Conservation (phyloP, 1,139 yeast genomes). For the Saccharomyces hybrid region DNA sequence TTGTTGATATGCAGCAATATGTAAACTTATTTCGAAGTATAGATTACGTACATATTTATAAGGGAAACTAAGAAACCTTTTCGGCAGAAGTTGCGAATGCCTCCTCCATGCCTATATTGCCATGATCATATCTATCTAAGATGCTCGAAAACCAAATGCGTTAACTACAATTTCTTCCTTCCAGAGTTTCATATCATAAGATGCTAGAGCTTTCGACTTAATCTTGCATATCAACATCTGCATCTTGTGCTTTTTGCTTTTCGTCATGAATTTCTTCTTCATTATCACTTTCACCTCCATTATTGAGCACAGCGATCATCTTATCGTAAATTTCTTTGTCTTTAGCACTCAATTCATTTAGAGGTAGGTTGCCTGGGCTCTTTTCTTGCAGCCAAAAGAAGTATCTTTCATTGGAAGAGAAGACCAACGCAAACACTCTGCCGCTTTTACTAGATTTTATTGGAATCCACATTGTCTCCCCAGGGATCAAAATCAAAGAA, state of each 20-base stretch:
- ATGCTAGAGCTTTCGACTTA: background rate
- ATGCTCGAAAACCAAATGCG: background rate
- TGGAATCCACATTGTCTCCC: conserved; percentile 80
- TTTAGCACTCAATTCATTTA: conserved; percentile 48
- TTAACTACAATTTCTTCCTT: background rate
- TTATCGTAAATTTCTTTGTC: conserved; percentile 49
- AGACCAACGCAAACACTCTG: conserved; percentile 75
- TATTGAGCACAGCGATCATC: conserved; percentile 47
- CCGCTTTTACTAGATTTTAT: conserved; percentile 73
- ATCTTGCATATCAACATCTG: conserved; percentile 18
- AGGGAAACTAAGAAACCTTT: background rate
- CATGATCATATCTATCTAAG: background rate
- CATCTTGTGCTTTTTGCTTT: conserved; percentile 12
- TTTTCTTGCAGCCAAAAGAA: conserved; percentile 91
- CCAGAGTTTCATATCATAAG: background rate
- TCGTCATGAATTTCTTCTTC: conserved; percentile 27
- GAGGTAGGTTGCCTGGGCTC: conserved; percentile 49
- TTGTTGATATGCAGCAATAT: background rate
- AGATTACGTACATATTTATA: background rate
- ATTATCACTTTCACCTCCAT: conserved; percentile 37
- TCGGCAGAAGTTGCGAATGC: background rate
- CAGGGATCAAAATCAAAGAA: conserved; percentile 79
- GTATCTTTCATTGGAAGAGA: conserved; percentile 77
- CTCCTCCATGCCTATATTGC: background rate
- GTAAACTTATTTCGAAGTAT: background rate